Conservation (phyloP, 106 monocot species). For the Apostasia ramifera region DNA sequence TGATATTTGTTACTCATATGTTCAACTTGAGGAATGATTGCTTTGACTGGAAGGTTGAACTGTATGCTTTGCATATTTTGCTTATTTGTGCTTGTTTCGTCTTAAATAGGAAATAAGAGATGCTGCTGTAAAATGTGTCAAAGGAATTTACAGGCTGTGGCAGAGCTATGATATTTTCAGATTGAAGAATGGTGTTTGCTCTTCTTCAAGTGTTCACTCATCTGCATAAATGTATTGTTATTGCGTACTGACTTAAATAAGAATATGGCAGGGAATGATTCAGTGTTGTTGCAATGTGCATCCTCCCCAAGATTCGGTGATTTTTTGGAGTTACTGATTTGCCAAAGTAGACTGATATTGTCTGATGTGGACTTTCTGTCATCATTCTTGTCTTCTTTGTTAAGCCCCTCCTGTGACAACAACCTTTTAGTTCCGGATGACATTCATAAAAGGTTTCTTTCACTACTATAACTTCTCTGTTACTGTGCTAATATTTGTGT, state of each 20-base stretch:
- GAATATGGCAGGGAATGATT: constrained; percentile 50
- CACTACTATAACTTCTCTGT: too few relatives aligned
- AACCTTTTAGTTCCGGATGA: constrained; percentile 40
- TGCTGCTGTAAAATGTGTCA: constrained; percentile 63
- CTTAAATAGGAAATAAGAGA: constrained; percentile 52
- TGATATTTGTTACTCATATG: too few relatives aligned
- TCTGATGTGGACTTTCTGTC: constrained; percentile 70
- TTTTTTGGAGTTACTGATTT: constrained; percentile 46
- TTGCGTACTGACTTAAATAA: not conserved
- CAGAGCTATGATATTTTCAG: constrained; percentile 32
- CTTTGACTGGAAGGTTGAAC: too few relatives aligned
- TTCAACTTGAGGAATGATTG: too few relatives aligned
- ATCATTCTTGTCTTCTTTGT: constrained; percentile 58
- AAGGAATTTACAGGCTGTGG: constrained; percentile 50
- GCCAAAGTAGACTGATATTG: constrained; percentile 59
- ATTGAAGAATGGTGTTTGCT: constrained; percentile 57
- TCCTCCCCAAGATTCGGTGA: constrained; percentile 43
- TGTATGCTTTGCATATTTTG: too few relatives aligned
- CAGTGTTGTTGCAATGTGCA: constrained; percentile 18
- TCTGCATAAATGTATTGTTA: not conserved
- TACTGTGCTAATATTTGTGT: too few relatives aligned
- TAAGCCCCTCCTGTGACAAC: constrained; percentile 29
- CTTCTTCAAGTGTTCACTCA: not conserved
- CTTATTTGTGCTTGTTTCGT: too few relatives aligned
- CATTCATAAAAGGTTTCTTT: constrained; percentile 51